phyloP scores from a whole-genome alignment of 768 basidiomycete genomes.

The Mycena haematopus region DNA sequence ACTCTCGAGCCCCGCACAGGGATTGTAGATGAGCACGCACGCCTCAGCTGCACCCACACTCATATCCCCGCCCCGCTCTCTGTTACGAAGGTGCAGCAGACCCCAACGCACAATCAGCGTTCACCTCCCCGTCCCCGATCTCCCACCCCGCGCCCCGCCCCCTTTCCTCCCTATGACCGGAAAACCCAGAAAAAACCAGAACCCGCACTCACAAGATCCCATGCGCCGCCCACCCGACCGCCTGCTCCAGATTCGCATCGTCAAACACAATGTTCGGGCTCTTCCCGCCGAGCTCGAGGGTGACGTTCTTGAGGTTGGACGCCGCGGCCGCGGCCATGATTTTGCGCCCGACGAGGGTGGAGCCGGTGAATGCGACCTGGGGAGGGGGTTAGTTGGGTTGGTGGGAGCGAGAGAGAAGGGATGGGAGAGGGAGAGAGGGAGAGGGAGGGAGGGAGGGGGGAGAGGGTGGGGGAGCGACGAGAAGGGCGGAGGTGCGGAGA shows the following conservation, averaged over 20 bases:
- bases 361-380: constrained; percentile 76
- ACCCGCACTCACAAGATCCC: constrained; percentile 64
- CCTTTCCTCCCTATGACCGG: background rate
- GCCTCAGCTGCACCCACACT: no score
- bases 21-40: no score
- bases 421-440: background rate
- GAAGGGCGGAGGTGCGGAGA: background rate
- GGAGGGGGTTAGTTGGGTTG: background rate
- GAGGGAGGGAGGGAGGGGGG: background rate
- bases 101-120: no score
- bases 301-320: constrained; percentile 77
- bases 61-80: no score
- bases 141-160: background rate
- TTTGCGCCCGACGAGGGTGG: constrained; percentile 72
- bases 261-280: constrained; percentile 68
- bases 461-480: background rate
- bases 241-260: constrained; percentile 66
- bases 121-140: no score
- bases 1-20: no score
- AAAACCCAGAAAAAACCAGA: background rate
- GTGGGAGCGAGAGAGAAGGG: background rate
- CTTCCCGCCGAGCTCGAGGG: constrained; percentile 78
- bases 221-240: constrained; percentile 67
- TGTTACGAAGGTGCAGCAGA: no score
- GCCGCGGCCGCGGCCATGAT: constrained; percentile 75